phyloP scores from a whole-genome alignment of 768 basidiomycete species.

The Sporobolomyces phaffii region DNA sequence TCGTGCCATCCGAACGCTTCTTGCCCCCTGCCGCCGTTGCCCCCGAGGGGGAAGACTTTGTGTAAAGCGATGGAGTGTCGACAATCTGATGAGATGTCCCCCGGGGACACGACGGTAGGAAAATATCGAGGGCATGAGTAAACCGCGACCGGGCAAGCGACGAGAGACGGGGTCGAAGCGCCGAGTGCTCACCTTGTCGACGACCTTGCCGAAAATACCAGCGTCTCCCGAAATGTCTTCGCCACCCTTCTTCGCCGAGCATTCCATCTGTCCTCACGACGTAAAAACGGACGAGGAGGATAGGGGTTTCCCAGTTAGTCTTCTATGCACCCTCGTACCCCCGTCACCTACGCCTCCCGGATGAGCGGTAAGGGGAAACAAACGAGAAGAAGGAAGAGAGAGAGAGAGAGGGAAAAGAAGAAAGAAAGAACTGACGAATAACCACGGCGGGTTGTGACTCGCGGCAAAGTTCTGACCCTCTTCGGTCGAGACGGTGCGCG shows the following conservation, averaged over 20 bases:
- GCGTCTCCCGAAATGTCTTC: conserved; percentile 55
- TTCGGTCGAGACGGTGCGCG: conserved; percentile 70
- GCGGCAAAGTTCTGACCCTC: conserved; percentile 74
- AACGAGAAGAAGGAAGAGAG: too few species aligned
- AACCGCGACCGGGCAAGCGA: too few species aligned
- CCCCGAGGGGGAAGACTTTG: neutral
- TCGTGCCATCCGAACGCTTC: neutral
- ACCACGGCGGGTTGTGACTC: conserved; percentile 61
- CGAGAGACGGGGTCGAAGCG: too few species aligned
- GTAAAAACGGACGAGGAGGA: too few species aligned
- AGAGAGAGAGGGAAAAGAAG: too few species aligned
- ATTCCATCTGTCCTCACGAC: conserved; percentile 63
- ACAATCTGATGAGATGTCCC: conserved; percentile 25
- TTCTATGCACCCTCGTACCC: too few species aligned
- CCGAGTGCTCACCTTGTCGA: conserved; percentile 63
- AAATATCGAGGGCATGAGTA: neutral
- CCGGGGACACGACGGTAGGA: fast-evolving
- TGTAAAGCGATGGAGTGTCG: conserved; percentile 34
- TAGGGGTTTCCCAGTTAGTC: too few species aligned
- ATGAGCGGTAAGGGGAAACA: too few species aligned
- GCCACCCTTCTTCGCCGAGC: conserved; percentile 82
- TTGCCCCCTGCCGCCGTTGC: neutral
- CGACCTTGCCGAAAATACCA: conserved; percentile 70
- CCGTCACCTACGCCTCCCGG: too few species aligned
- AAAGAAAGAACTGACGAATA: conserved; percentile 54